Conservation (phyloP, 176 grass and related monocot genomes). For the Paspalum notatum region DNA sequence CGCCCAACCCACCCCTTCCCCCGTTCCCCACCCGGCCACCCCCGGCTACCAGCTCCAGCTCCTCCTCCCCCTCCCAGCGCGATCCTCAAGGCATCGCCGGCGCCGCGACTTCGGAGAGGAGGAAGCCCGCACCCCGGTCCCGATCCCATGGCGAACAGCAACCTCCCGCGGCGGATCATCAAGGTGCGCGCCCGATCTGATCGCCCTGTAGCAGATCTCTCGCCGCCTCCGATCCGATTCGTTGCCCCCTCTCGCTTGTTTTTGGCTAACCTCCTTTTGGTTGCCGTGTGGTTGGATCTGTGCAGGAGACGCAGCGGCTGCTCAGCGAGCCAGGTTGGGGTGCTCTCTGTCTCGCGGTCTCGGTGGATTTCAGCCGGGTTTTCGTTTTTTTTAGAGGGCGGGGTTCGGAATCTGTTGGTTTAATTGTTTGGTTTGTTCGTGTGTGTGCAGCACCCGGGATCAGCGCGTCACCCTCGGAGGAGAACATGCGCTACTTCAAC, state of each 20-base stretch:
- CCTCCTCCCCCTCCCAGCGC: conserved; percentile 13
- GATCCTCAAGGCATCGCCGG: conserved; percentile 26
- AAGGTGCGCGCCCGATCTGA: conserved; percentile 63
- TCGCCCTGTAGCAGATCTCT: conserved; percentile 36
- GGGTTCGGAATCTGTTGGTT: conserved; percentile 6
- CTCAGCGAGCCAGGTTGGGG: conserved; percentile 90
- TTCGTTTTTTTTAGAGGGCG: not conserved
- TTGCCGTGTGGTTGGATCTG: conserved; percentile 42
- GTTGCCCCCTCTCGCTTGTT: not conserved
- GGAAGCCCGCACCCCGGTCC: conserved; percentile 42
- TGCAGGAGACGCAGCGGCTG: conserved; percentile 92
- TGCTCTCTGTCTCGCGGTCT: not conserved
- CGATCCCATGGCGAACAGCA: conserved; percentile 89
- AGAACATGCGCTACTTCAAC: conserved; percentile 99
- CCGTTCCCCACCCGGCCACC: conserved; percentile 12
- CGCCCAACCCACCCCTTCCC: conserved; percentile 10
- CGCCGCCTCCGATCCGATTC: conserved; percentile 13
- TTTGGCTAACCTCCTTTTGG: conserved; percentile 5
- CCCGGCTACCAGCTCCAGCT: conserved; percentile 33
- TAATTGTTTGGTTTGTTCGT: conserved; percentile 5
- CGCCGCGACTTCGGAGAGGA: conserved; percentile 29
- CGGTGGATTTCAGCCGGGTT: conserved; percentile 21
- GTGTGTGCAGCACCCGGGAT: conserved; percentile 84
- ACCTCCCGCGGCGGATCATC: conserved; percentile 96
- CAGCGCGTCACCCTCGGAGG: conserved; percentile 91